A percentile compares a stretch with the other conserved stretches of the same genome.
Evolutionary conservation across 306 rosid genomes (phyloP).

Genomic region (Ziziphus jujuba): DNA sequence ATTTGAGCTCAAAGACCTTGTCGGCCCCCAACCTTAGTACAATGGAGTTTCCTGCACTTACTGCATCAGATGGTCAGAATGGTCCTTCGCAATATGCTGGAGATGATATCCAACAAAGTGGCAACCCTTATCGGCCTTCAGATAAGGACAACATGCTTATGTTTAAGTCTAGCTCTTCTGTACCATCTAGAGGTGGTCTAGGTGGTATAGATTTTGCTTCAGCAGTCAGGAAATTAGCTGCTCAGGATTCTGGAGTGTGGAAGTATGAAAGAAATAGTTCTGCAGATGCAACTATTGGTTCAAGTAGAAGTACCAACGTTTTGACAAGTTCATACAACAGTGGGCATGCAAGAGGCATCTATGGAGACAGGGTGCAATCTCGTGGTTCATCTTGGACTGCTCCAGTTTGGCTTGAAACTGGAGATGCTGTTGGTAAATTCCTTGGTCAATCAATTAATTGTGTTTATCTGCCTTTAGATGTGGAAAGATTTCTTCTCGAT

Average conservation of each 20-base stretch:
- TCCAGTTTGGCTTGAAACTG: slow-evolving; percentile 97
- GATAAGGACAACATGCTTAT: slow-evolving; percentile 69
- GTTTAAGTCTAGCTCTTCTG: slow-evolving; percentile 70
- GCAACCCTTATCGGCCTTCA: slow-evolving; percentile 54
- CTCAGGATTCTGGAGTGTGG: slow-evolving; percentile 93
- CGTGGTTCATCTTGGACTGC: slow-evolving; percentile 74
- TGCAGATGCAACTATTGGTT: slow-evolving; percentile 69
- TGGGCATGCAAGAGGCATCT: slow-evolving; percentile 65
- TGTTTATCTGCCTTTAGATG: slow-evolving; percentile 40
- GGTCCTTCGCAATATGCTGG: slow-evolving; percentile 55
- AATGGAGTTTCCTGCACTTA: slow-evolving; percentile 88
- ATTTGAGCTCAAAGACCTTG: slow-evolving; percentile 64
- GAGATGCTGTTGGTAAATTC: slow-evolving; percentile 91
- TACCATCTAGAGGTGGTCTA: slow-evolving; percentile 66
- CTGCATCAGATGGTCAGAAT: slow-evolving; percentile 53
- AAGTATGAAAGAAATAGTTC: slow-evolving; percentile 77
- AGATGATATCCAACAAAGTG: slow-evolving; percentile 68
- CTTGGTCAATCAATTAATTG: slow-evolving; percentile 29
- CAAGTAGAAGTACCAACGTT: slow-evolving; percentile 73
- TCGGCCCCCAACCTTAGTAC: slow-evolving; percentile 72
- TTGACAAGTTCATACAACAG: slow-evolving; percentile 56
- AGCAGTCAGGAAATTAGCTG: slow-evolving; percentile 88
- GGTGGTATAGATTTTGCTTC: slow-evolving; percentile 87
- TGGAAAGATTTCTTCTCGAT: slow-evolving; percentile 30
- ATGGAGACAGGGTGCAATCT: slow-evolving; percentile 63